phyloP scores from a whole-genome alignment of 2,329 filamentous ascomycete species.

The Xylaria sp. region DNA sequence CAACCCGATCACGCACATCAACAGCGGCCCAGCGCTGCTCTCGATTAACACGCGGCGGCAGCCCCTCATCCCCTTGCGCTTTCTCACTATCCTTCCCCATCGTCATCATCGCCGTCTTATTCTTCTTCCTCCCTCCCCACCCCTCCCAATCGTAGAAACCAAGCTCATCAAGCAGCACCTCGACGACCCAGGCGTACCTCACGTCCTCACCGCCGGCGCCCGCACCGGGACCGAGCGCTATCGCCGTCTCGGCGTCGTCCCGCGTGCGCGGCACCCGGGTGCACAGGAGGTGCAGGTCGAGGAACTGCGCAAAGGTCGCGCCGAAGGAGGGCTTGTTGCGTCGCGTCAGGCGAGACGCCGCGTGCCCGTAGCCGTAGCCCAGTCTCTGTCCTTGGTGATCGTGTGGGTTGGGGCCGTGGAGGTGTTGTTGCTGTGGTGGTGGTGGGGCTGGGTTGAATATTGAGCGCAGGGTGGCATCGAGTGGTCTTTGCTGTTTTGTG shows the following conservation, averaged over 20 bases:
- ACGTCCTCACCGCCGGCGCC: constrained; percentile 31
- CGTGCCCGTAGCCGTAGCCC: constrained; percentile 22
- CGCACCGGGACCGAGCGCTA: constrained; percentile 26
- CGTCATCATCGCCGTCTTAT: neutral
- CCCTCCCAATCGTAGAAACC: constrained; percentile 55
- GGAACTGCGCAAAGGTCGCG: constrained; percentile 63
- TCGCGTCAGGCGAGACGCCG: constrained; percentile 44
- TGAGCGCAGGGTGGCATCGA: constrained; percentile 61
- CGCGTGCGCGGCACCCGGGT: constrained; percentile 56
- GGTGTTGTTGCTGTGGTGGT: constrained; percentile 12
- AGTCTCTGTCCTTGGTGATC: neutral
- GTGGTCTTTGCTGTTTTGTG: constrained; percentile 35
- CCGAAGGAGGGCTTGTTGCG: constrained; percentile 65
- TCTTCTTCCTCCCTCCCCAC: neutral
- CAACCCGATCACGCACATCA: constrained; percentile 53
- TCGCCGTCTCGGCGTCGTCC: constrained; percentile 53
- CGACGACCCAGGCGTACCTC: constrained; percentile 57
- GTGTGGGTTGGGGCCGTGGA: constrained; percentile 20
- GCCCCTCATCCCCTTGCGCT: neutral
- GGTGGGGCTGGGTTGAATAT: constrained; percentile 57
- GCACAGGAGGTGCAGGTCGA: constrained; percentile 66
- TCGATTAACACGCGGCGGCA: constrained; percentile 47
- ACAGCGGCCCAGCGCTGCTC: constrained; percentile 67
- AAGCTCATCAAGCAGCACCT: constrained; percentile 64
- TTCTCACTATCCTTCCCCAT: neutral